Conservation (phyloP, 192 early-diverging fungal species). For the Coemansia sp. region DNA sequence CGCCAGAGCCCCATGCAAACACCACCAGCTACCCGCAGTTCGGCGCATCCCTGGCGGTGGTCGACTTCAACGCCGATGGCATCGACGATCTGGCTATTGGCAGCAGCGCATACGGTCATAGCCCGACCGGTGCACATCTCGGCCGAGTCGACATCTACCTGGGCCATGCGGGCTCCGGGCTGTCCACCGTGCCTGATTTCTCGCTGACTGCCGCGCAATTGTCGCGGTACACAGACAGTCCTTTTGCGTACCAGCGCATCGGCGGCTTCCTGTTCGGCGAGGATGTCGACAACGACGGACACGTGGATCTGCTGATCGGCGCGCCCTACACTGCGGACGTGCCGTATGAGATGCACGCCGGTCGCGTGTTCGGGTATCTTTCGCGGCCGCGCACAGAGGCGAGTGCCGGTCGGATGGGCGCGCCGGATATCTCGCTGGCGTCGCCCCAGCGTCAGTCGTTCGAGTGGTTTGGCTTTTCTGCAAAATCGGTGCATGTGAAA, state of each 20-base stretch:
- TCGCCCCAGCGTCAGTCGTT: constrained; percentile 37
- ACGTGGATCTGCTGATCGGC: constrained; percentile 66
- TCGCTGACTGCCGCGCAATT: constrained; percentile 42
- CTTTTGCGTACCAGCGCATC: constrained; percentile 29
- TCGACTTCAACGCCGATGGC: constrained; percentile 85
- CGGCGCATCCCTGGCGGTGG: constrained; percentile 73
- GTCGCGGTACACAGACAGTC: constrained; percentile 15
- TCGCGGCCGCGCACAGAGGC: constrained; percentile 11
- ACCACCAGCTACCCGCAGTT: constrained; percentile 57
- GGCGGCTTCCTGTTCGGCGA: constrained; percentile 56
- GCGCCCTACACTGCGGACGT: constrained; percentile 59
- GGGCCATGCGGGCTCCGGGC: constrained; percentile 57
- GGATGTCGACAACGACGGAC: constrained; percentile 68
- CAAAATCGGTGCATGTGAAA: constrained; percentile 18
- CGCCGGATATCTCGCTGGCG: constrained; percentile 46
- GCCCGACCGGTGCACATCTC: constrained; percentile 27
- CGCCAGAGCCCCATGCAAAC: constrained; percentile 8
- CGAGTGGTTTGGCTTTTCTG: constrained; percentile 59
- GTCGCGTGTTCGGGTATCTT: constrained; percentile 53
- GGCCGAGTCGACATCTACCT: constrained; percentile 72
- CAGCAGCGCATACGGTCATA: constrained; percentile 57
- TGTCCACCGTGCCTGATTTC: constrained; percentile 56
- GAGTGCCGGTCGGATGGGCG: not conserved
- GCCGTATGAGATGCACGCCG: constrained; percentile 38
- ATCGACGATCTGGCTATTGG: constrained; percentile 84